A percentile compares a stretch with the other conserved stretches of the same genome.
These are phyloP conservation scores for Xylaria telfairii DNA, from an alignment of 495 filamentous ascomycete genomes.

Conservation along the genomic window DNA sequence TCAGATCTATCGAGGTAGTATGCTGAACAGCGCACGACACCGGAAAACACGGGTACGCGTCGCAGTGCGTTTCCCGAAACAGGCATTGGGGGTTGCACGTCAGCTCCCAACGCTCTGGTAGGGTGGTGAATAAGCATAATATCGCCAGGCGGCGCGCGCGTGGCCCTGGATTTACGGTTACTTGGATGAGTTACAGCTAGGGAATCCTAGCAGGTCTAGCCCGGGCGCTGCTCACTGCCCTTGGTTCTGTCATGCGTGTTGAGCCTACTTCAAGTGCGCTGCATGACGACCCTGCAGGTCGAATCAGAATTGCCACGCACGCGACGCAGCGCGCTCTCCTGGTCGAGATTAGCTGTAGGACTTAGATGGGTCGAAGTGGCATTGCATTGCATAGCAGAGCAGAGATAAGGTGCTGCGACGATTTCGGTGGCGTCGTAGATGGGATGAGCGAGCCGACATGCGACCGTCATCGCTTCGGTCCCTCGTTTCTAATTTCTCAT, in stretches of 20 bases:
- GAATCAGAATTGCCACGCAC: not conserved
- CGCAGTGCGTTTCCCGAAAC: not conserved
- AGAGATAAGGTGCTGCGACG: not conserved
- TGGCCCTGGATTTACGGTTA: not conserved
- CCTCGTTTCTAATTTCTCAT: not conserved
- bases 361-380: not conserved
- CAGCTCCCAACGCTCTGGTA: slow-evolving; percentile 18
- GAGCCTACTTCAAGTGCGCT: not conserved
- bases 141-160: not conserved
- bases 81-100: not conserved
- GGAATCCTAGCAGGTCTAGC: slow-evolving; percentile 4
- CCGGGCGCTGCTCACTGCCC: not conserved
- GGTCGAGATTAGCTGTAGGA: not conserved
- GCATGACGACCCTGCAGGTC: slow-evolving; percentile 13
- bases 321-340: not conserved
- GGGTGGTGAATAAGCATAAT: slow-evolving; percentile 2
- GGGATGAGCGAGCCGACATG: not conserved
- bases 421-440: not conserved
- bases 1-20: not conserved
- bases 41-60: not conserved
- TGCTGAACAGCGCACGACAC: not conserved
- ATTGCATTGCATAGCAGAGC: not conserved
- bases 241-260: not conserved
- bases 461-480: not conserved
- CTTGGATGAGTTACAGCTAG: not conserved